phyloP scores from a whole-genome alignment of 306 rosid species.

The Pyrus pyrifolia region DNA sequence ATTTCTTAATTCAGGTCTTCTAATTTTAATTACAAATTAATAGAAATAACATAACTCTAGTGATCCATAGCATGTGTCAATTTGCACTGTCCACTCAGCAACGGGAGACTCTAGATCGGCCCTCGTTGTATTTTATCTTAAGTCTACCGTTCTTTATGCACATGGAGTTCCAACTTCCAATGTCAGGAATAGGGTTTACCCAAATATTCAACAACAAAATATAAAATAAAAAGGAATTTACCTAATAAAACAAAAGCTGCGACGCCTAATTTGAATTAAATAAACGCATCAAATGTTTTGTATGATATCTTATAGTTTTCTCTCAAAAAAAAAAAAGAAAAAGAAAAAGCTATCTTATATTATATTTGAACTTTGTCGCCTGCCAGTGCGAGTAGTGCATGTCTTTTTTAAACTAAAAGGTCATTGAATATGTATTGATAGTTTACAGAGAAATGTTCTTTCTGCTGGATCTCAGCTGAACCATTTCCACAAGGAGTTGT shows the following conservation, averaged over 20 bases:
- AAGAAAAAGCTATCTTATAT: neutral
- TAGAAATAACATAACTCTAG: no score
- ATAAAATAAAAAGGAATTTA: no score
- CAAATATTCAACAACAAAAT: neutral
- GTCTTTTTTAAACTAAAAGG: neutral
- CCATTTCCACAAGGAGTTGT: neutral
- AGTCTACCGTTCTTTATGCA: no score
- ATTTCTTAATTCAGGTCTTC: rapidly evolving
- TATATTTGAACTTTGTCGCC: neutral
- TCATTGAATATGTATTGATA: neutral
- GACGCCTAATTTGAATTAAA: neutral
- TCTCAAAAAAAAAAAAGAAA: no score
- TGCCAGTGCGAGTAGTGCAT: neutral
- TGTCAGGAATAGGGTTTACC: no score
- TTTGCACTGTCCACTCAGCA: no score
- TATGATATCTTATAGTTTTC: neutral
- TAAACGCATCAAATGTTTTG: neutral
- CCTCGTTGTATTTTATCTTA: neutral
- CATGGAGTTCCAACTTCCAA: no score
- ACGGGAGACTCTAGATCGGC: neutral
- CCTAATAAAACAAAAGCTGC: neutral
- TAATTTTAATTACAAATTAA: no score
- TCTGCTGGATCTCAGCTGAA: neutral
- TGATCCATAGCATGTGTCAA: no score
- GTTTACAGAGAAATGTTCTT: neutral